Evolutionary conservation across 2,329 filamentous ascomycete genomes (phyloP), one percentile per base, ranked within the genome.

Genomic region (Alternaria sp.): DNA sequence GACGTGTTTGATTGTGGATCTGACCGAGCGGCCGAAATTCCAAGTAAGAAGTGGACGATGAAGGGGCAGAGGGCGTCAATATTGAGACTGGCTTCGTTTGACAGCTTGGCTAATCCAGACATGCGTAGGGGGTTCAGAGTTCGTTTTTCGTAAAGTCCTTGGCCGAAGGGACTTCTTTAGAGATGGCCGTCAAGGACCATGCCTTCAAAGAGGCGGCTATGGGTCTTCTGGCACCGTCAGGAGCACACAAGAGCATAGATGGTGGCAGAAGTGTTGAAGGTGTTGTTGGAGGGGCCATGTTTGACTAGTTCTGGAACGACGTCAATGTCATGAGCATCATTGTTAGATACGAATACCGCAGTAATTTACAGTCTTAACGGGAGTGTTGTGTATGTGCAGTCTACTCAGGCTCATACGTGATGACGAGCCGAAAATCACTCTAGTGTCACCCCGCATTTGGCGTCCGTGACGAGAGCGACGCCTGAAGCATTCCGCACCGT

Each of bases 1-100:
- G 68, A 86, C 87, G 3, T 78, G 93, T 1, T 77, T 94, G 5
- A 81, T 93, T 0, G 86, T 92, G 0, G 89, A 93, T 75, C 89
- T 89, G 0, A 78, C 79, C 16, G 71, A 80, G 54, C 61, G 69
- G 26, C 75, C 75, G 1, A 77, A 74, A 64, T 77, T 73, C 54
- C 74, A 75, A 57, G 73, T 78, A 9, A 73, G 71, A 51, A 73
- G 69, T 64, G 73, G 66, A 26, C 48, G 66, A 34, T 72, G 68
- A 43, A 30, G 51, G 48, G 32, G 16, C 14, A 55, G 11, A 34
- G 18, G 32, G 36, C 11, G 18, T 51, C 11, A 7, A 7, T 24
- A 26, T 28, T 32, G 24, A 18, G 30, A 5, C 20, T 48, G 20
- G 28, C 8, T 34, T 48, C 16, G 22, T 24, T 7, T 34, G 3